Evolutionary conservation across 2,329 filamentous ascomycete species (phyloP), one percentile per base, ranked within the genome.

Genomic region (Fusarium clavum): DNA sequence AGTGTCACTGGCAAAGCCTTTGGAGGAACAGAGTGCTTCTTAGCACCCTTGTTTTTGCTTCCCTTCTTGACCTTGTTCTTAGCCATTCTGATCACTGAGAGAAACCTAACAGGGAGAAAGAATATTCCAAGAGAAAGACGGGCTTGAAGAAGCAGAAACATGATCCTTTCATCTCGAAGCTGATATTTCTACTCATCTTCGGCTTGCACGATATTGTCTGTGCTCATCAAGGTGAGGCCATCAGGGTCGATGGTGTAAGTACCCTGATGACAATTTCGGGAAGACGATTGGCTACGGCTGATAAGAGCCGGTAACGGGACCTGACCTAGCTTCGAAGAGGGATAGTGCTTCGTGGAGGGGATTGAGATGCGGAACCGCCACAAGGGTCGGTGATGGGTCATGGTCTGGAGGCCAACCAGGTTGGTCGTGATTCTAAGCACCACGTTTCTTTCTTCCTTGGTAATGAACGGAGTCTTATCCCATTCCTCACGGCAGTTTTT

Each of bases 1-100:
- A 80, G 71, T 10, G 79, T 80, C 11, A 80, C 79, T 0, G 79
- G 78, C 5, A 80, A 57, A 11, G 75, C 64, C 38, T 73, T 79
- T 13, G 61, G 54, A 24, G 73, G 70, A 11, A 69, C 6, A 8
- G 20, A 22, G 3, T 63, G 12, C 34, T 75, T 75, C 32, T 54
- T 64, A 7, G 34, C n/a, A 14, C 51, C 47, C n/a, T 70, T 72
- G 14, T 34, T 70, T 38, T 67, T 70, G 16, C 27, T 47, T 11
- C 34, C 43, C 16, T 55, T 64, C 56, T 63, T 75, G 5, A 25
- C 46, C 40, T 66, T 63, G 29, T 27, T 32, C 12, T 71, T 74
- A 18, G 55, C 65, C 73, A 75, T 75, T 52, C 52, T 66, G 56
- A 48, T 32, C 2, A 20, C 25, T 4, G 14, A 11, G 32, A 5